Conservation (phyloP, 1,284 basidiomycete species). For the Leccinum fallax region DNA sequence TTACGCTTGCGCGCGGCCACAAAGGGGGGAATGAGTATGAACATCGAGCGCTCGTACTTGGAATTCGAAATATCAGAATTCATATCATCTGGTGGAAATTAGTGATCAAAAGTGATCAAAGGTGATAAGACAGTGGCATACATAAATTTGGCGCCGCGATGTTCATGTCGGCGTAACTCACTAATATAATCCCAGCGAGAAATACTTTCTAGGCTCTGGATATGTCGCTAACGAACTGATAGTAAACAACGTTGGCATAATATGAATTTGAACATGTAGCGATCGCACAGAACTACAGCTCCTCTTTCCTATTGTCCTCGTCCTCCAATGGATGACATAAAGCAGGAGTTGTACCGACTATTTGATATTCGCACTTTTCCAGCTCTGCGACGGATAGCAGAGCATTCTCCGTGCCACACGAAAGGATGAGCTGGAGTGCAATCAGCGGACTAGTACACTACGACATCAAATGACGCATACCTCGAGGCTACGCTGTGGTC, state of each 20-base stretch:
- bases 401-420: constrained; percentile 86
- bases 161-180: neutral
- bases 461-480: constrained; percentile 43
- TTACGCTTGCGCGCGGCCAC: neutral
- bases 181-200: neutral
- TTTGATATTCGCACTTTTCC: constrained; percentile 97
- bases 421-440: constrained; percentile 64
- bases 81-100: neutral
- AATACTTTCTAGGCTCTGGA: neutral
- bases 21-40: constrained; percentile 12
- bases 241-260: neutral
- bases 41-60: neutral
- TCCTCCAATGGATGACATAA: constrained; percentile 75
- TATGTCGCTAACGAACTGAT: neutral
- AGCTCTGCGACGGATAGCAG: constrained; percentile 85
- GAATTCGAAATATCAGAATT: neutral
- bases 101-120: neutral
- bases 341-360: constrained; percentile 87
- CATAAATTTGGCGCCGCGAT: neutral
- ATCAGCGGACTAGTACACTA: constrained; percentile 5
- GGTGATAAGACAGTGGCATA: neutral
- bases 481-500: constrained; percentile 81
- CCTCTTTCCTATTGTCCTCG: constrained; percentile 45
- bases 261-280: neutral
- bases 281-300: constrained; percentile 43